Percentiles rank a stretch among this genome's conserved stretches.
phyloP scores from a whole-genome alignment of 176 grass and related monocot species.

The Elaeis guineensis region DNA sequence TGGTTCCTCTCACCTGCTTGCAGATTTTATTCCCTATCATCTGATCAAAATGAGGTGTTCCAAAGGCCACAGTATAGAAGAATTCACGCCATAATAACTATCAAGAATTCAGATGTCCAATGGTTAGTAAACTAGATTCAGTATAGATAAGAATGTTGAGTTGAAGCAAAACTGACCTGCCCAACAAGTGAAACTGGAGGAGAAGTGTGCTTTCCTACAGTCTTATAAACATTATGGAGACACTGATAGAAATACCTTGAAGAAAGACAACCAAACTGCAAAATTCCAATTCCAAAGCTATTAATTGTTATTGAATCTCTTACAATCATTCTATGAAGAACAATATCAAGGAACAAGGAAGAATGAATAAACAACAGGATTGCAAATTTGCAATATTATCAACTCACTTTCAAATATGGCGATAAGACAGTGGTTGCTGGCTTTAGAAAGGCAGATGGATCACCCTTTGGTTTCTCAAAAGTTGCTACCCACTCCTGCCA shows the following conservation, averaged over 20 bases:
- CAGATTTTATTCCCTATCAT: slow-evolving; percentile 87
- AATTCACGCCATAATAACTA: slow-evolving; percentile 76
- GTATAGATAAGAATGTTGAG: slow-evolving; percentile 5
- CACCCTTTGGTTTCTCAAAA: slow-evolving; percentile 93
- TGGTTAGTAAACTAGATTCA: background rate
- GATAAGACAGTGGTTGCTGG: slow-evolving; percentile 78
- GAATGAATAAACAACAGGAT: too few species aligned
- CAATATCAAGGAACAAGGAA: too few species aligned
- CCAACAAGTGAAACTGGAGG: slow-evolving; percentile 73
- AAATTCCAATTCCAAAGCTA: slow-evolving; percentile 1
- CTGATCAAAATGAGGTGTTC: slow-evolving; percentile 68
- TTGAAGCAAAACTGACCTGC: slow-evolving; percentile 23
- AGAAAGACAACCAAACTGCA: slow-evolving; percentile 83
- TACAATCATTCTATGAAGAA: background rate
- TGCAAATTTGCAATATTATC: too few species aligned
- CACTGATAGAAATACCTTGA: slow-evolving; percentile 87
- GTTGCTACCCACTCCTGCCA: slow-evolving; percentile 74
- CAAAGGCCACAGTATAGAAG: slow-evolving; percentile 83
- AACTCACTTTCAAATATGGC: slow-evolving; percentile 67
- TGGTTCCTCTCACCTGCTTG: slow-evolving; percentile 44
- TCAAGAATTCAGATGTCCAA: slow-evolving; percentile 11
- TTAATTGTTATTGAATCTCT: background rate
- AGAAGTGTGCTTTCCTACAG: slow-evolving; percentile 51
- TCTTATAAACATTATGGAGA: slow-evolving; percentile 59
- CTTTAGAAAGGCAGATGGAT: slow-evolving; percentile 78